A percentile compares a stretch with the other conserved stretches of the same genome.
Evolutionary conservation across 345 rosid species (phyloP).

Genomic region (Eucalyptus globulus): DNA sequence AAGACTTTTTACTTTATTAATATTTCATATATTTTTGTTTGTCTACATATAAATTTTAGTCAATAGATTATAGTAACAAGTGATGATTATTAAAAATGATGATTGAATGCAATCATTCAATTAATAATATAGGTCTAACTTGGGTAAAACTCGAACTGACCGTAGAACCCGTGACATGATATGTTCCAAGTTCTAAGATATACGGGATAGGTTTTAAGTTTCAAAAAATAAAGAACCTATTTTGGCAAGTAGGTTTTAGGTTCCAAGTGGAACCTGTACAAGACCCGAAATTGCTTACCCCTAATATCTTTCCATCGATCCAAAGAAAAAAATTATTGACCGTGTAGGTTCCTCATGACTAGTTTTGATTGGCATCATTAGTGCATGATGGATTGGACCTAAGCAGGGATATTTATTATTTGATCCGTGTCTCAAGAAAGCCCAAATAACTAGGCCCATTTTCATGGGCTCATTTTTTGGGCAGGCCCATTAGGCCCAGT

Average conservation of each 20-base stretch:
- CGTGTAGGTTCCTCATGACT: not conserved
- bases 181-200: no score
- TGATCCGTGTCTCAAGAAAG: not conserved
- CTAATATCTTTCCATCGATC: not conserved
- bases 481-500: not conserved
- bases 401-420: not conserved
- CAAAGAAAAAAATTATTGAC: not conserved
- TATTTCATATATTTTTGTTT: no score
- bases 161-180: fast-evolving
- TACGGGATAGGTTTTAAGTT: fast-evolving
- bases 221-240: no score
- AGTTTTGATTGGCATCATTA: not conserved
- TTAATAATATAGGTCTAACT: no score
- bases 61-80: not conserved
- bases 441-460: not conserved
- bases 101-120: fast-evolving
- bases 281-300: no score
- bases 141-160: not conserved
- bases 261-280: no score
- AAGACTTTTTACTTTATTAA: no score
- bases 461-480: not conserved
- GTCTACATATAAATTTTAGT: not conserved
- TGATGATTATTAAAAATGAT: not conserved
- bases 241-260: not conserved
- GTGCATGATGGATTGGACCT: not conserved